Evolutionary conservation across 495 filamentous ascomycete species (phyloP).

Genomic region (Darksidea phi): DNA sequence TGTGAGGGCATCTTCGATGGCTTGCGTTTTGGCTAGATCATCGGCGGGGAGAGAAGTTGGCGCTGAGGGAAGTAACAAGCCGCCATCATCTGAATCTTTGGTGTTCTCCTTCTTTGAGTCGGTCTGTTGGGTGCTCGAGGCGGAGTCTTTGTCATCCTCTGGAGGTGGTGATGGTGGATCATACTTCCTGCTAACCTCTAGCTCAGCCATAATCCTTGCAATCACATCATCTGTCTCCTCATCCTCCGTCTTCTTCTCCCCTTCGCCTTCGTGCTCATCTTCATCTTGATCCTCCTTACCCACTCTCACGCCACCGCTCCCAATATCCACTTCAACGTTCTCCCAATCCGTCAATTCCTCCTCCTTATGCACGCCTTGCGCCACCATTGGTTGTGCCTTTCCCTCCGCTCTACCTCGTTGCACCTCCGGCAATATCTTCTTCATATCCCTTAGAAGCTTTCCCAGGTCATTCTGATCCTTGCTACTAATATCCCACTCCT

Average conservation of each 20-base stretch:
- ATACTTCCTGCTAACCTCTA: conserved; percentile 37
- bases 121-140: not conserved
- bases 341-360: conserved; percentile 32
- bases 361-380: not conserved
- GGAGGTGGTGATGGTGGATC: not conserved
- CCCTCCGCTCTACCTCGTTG: not conserved
- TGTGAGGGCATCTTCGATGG: conserved; percentile 35
- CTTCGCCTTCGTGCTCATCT: conserved; percentile 4
- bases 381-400: not conserved
- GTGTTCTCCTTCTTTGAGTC: not conserved
- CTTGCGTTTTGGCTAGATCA: conserved; percentile 24
- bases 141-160: not conserved
- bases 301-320: conserved; percentile 9
- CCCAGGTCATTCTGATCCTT: conserved; percentile 39
- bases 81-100: not conserved
- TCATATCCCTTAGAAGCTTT: conserved; percentile 38
- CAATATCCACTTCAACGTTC: conserved; percentile 27
- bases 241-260: conserved; percentile 28
- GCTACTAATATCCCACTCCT: conserved; percentile 34
- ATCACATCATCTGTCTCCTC: conserved; percentile 41
- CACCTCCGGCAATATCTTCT: conserved; percentile 25
- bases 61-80: conserved; percentile 36
- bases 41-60: conserved; percentile 26
- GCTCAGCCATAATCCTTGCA: conserved; percentile 38
- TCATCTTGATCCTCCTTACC: not conserved